These are phyloP conservation scores for Lagenidium giganteum DNA, from an alignment of 352 stramenopile genomes.

Conservation along the genomic window DNA sequence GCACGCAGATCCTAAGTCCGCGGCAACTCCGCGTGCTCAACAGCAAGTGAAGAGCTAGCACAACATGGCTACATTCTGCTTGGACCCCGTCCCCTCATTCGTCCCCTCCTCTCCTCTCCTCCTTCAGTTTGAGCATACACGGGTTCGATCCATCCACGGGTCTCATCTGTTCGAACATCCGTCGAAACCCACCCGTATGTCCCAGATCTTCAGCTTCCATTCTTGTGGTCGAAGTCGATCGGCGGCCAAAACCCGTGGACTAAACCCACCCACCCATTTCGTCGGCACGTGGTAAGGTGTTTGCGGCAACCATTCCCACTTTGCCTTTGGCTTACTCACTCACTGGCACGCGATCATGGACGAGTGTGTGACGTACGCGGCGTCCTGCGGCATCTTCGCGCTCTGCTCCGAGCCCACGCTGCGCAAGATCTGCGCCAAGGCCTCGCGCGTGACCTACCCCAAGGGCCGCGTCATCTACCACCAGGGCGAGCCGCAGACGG, in stretches of 20 bases:
- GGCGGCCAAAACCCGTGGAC: constrained; percentile 6
- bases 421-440: constrained; percentile 65
- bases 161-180: constrained; percentile 18
- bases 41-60: background rate
- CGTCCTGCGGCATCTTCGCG: constrained; percentile 71
- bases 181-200: constrained; percentile 7
- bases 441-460: constrained; percentile 54
- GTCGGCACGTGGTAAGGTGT: background rate
- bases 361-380: constrained; percentile 61
- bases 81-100: no score
- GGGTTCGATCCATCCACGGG: constrained; percentile 3
- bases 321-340: background rate
- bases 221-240: constrained; percentile 11
- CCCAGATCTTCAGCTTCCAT: constrained; percentile 8
- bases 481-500: constrained; percentile 74
- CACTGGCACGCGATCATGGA: constrained; percentile 25
- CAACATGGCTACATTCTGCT: no score
- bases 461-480: constrained; percentile 77
- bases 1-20: constrained; percentile 22
- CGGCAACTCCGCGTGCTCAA: constrained; percentile 17
- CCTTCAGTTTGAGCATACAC: constrained; percentile 27
- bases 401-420: constrained; percentile 80
- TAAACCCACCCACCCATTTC: background rate
- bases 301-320: constrained; percentile 15
- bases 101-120: background rate